These are phyloP conservation scores for Dicorynia guianensis DNA, from an alignment of 306 rosid genomes.

Conservation along the genomic window DNA sequence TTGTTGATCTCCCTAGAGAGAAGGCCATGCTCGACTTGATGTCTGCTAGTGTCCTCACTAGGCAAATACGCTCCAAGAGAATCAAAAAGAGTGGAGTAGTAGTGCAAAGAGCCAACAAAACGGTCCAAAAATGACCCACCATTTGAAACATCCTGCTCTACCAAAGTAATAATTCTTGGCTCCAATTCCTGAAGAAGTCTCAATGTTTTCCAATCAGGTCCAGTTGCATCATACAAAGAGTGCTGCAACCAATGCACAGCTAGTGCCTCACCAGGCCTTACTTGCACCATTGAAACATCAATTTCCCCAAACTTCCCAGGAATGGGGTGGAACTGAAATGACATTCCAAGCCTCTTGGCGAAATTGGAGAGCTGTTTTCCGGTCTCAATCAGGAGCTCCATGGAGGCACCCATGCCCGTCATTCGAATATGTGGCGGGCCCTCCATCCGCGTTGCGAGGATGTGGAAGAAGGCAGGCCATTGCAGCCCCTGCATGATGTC, in stretches of 20 bases:
- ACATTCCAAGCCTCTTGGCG: slow-evolving; percentile 71
- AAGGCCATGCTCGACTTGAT: slow-evolving; percentile 62
- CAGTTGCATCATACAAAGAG: slow-evolving; percentile 71
- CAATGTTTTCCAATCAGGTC: slow-evolving; percentile 78
- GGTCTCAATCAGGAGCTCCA: slow-evolving; percentile 68
- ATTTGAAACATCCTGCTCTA: slow-evolving; percentile 73
- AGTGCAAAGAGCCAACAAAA: slow-evolving; percentile 82
- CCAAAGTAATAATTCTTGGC: slow-evolving; percentile 80
- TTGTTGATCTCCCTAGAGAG: slow-evolving; percentile 72
- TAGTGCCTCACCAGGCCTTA: slow-evolving; percentile 57
- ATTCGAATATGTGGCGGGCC: slow-evolving; percentile 67
- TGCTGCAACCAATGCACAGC: slow-evolving; percentile 91
- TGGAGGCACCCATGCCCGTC: slow-evolving; percentile 76
- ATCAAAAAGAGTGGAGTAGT: slow-evolving; percentile 84
- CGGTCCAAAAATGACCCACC: slow-evolving; percentile 86
- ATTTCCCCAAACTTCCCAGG: slow-evolving; percentile 58
- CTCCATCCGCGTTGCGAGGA: slow-evolving; percentile 69
- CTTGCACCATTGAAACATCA: slow-evolving; percentile 57
- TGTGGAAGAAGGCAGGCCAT: slow-evolving; percentile 91
- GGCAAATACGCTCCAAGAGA: slow-evolving; percentile 69
- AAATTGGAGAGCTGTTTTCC: slow-evolving; percentile 73
- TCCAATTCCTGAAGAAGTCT: slow-evolving; percentile 57
- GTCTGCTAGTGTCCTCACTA: slow-evolving; percentile 62
- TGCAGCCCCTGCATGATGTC: slow-evolving; percentile 94
- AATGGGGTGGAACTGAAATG: slow-evolving; percentile 70